Evolutionary conservation across 1,284 basidiomycete species (phyloP), one percentile per base, ranked within the genome.

Genomic region (Ceratobasidium sp.): DNA sequence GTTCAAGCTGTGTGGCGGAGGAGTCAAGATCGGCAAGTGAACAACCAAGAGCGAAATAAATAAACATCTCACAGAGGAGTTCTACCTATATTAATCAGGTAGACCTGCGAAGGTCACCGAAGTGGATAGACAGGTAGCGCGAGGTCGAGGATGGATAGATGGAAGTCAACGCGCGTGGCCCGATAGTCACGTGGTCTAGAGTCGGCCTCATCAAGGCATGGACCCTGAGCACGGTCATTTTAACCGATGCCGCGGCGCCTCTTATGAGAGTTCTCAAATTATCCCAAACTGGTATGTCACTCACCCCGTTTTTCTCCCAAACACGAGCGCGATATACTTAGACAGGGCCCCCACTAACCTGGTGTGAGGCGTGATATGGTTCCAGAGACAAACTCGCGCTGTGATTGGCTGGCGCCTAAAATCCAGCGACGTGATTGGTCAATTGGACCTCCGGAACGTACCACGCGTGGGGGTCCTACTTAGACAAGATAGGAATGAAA

Each of bases 351-450:
- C n/a, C n/a, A n/a, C n/a, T n/a, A n/a, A n/a, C n/a, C n/a, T n/a
- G n/a, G n/a, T n/a, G n/a, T n/a, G n/a, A n/a, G n/a, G n/a, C n/a
- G n/a, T n/a, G n/a, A n/a, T n/a, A n/a, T n/a, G n/a, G n/a, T n/a
- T n/a, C n/a, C n/a, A n/a, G n/a, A n/a, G n/a, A n/a, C n/a, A n/a
- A n/a, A n/a, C n/a, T n/a, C n/a, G n/a, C n/a, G n/a, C n/a, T n/a
- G n/a, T n/a, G n/a, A n/a, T n/a, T n/a, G n/a, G n/a, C n/a, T n/a
- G n/a, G n/a, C n/a, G n/a, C n/a, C n/a, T n/a, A n/a, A n/a, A n/a
- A 83, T 20, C 82, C 82, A 84, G 98, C 98, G 6, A 95, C 90
- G 28, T 84, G 84, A 56, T n/a, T n/a, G n/a, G n/a, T n/a, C n/a
- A n/a, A n/a, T n/a, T n/a, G n/a, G n/a, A n/a, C n/a, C n/a, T n/a